Base-by-base conservation (phyloP, 2,329 filamentous ascomycete genomes). In the Xylaria hypoxylon region DNA sequence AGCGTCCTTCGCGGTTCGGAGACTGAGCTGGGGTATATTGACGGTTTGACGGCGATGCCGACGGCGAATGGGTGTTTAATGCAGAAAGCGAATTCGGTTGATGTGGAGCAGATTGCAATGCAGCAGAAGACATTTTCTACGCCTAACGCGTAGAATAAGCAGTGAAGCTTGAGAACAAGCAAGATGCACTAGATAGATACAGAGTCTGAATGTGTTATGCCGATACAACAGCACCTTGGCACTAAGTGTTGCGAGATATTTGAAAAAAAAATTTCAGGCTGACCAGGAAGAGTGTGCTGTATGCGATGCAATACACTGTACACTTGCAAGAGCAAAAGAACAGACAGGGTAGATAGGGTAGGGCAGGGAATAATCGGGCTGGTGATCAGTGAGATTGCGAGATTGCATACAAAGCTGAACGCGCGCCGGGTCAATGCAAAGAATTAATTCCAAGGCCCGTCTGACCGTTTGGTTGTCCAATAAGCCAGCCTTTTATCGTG, bases 101-200 rank as follows among this genome's bases (percentile, higher is more conserved):
- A 78, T 87, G 86, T 73, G 86, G 82, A 76, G 84, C 80, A 70
- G 86, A 81, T 79, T 90, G 89, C 77, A 91, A 80, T 73, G 86
- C 86, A 82, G 88, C 86, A 79, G 86, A 88, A 80, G 85, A 87
- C 87, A 87, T 89, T 79, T 82, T 85, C 81, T 76, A 76, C 75
- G 75, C 76, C 61, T 55, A 51, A 68, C 70, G 75, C 74, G 75
- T 74, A 75, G 72, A 53, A 67, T 10, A 62, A 59, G 15, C 33
- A 50, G 52, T 40, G 35, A 40, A 38, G 26, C 31, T 47, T 64
- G 50, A 45, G 40, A 53, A 47, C 51, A 55, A n/a, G 64, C 47
- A 57, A 52, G 61, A 57, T 51, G 28, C 51, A 33, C 50, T 40
- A 33, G 52, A 64, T 40, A 33, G 52, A 64, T n/a, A 45, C 51